Base-by-base conservation (phyloP, 2,329 filamentous ascomycete species). In the Venturia pyrina region DNA sequence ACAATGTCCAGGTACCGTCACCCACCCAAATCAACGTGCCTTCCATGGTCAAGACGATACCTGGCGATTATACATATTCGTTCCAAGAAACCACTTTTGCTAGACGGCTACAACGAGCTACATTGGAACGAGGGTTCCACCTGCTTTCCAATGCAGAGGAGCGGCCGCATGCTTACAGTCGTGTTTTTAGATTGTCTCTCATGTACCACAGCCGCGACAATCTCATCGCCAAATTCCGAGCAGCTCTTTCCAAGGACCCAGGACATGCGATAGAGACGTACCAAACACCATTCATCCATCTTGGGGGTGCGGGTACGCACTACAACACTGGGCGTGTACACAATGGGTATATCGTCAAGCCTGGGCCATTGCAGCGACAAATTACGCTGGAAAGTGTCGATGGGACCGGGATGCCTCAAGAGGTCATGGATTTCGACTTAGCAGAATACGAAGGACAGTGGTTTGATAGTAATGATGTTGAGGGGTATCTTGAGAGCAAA, bases 401-500 rank as follows among this genome's bases (percentile, higher is more conserved):
- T 32, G 37, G 53, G 10, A 34, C 62, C 13, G 66, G 62, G 17
- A 61, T 43, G 48, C 8, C 48, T 60, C 53, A 67, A 17, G 62
- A 63, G 2, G 76, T 77, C 40, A 17, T 5, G 48, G 78, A 80
- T 19, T 79, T 89, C 69, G 81, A 80, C 48, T 74, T 87, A 8
- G 81, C 83, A 0, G 88, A 85, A 0, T 89, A 87, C 68, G 83
- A 89, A 67, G 89, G 89, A 5, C 85, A 90, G 63, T 95, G 90
- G 80, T 90, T 89, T 70, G 90, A 95, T 71, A 78, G 86, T 0
- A 83, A 90, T 67, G 91, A 95, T 73, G 87, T 92, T 0, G 89
- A 95, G 74, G 81, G 84, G 15, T 95, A 92, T 72, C 77, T 96
- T 2, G 82, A 82, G 50, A 80, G 83, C 62, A 82, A 83, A 40